Base-by-base conservation (phyloP, 768 basidiomycete genomes). In the Russula olivacea region DNA sequence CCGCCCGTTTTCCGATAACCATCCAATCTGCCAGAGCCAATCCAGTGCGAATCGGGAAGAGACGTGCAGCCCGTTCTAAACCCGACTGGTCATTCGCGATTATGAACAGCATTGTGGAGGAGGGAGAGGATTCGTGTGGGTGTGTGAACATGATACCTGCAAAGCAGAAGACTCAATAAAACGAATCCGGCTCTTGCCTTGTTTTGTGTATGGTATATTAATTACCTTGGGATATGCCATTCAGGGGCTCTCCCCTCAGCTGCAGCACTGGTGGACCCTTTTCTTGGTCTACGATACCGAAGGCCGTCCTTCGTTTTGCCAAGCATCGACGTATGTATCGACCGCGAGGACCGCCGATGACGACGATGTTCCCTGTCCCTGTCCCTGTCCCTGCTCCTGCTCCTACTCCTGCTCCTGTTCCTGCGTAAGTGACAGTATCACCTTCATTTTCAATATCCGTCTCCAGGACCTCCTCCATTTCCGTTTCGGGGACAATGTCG, bases 11-110 rank as follows among this genome's bases (percentile, higher is more conserved):
- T 11, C 82, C 80, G 4, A 86, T 76, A 19, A 91, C 78, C 7
- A 91, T 68, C 90, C 92, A 95, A 68, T 91, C 89, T 1, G 91
- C 89, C 1, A 82, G 78, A 10, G 83, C 72, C 3, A 93, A 78
- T 4, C 91, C 91, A 2, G 93, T 96, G 21, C 93, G 83, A 28
- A 91, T 81, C 4, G 93, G 93, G 70, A 95, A 89, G n/a, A 93
- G 74, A 50, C 88, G 81, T 2, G 80, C 72, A 1, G 81, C 83
- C 58, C 85, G 77, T 72, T 95, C 93, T 4, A 92, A 75, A 2
- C 85, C 86, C 1, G 72, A 67, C 0, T 68, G 66, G 65, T 86
- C 83, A 4, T 81, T 80, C 17, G 82, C 84, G 15, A 85, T 74
- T 28, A 93, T 73, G 67, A 92, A 84, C 8, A 92, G 72, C 45